Evolutionary conservation across 257 asterid species (phyloP), one percentile per base, ranked within the genome.

Genomic region (Solanum arcanum): DNA sequence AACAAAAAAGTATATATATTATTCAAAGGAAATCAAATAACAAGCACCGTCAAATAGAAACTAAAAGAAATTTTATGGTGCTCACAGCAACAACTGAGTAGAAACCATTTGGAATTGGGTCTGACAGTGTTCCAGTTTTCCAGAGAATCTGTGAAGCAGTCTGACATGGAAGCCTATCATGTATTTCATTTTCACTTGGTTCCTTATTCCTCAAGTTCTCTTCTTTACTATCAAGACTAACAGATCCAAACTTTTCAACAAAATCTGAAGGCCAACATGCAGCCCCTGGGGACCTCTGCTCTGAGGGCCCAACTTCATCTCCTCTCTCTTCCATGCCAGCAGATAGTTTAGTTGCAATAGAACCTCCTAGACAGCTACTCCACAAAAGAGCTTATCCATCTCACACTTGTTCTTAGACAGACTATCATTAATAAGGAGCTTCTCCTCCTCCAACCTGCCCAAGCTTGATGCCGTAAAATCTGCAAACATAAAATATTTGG

Each of bases 21-120:
- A 27, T 15, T 80, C 44, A 49, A 81, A 29, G 29, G n/a, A 49
- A 80, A 49, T 9, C 46, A 49, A 81, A 49, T 86, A 73, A 46
- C 85, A 69, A 52, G 84, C 89, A 86, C 84, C 18, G 75, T 76
- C 16, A 88, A 74, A 31, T 33, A 42, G 68, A 83, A 86, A 88
- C 35, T 41, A 77, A 87, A 16, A 87, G 81, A 87, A 87, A 83
- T 64, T 88, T 75, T 60, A 85, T 73, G 77, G 90, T 87, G 88
- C 99, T 97, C 91, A 97, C 99, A 12, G 99, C 98, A 89, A 93
- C 93, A 89, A 96, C 92, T 84, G 97, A 95, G 93, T 95, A 97
- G 94, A 97, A 97, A 85, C 99, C 99, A 91, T 96, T 95, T 86
- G 99, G 98, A 90, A 97, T 94, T 56, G 95, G 96, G 83, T 93